A percentile compares a stretch with the other conserved stretches of the same genome.
These are phyloP conservation scores for Talaromyces piceae DNA, from an alignment of 2,329 filamentous ascomycete genomes.

Conservation along the genomic window DNA sequence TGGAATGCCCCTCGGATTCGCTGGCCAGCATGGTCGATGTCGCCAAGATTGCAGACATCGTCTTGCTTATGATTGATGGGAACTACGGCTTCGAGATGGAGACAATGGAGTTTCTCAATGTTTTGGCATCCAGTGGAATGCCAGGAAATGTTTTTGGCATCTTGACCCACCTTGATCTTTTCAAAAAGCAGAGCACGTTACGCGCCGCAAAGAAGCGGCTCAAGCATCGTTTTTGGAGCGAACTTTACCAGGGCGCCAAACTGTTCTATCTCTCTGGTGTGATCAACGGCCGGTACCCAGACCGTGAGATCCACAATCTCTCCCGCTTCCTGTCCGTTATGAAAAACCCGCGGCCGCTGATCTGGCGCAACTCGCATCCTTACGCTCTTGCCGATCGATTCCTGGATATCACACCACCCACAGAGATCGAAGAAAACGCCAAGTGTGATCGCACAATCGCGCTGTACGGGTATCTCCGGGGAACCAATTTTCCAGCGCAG, in stretches of 20 bases:
- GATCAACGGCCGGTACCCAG: conserved; percentile 92
- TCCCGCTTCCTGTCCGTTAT: conserved; percentile 94
- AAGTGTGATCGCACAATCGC: conserved; percentile 89
- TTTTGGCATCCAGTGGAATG: conserved; percentile 91
- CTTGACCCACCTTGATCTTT: conserved; percentile 90
- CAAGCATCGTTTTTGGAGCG: conserved; percentile 94
- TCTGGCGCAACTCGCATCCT: conserved; percentile 95
- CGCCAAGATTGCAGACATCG: conserved; percentile 94
- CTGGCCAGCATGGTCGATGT: conserved; percentile 95
- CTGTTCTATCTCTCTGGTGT: conserved; percentile 95
- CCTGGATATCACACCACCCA: conserved; percentile 89
- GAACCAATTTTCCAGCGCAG: conserved; percentile 83
- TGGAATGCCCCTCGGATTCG: conserved; percentile 92
- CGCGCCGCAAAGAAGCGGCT: conserved; percentile 93
- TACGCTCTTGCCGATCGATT: conserved; percentile 92
- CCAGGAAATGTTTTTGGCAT: conserved; percentile 98
- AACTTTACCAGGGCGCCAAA: conserved; percentile 93
- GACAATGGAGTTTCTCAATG: conserved; percentile 98
- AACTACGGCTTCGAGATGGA: conserved; percentile 99
- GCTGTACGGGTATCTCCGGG: conserved; percentile 85
- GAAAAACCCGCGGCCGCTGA: conserved; percentile 94
- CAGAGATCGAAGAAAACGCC: conserved; percentile 75
- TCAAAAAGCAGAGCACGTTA: conserved; percentile 84
- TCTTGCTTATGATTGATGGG: conserved; percentile 95
- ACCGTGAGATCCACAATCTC: conserved; percentile 91